Evolutionary conservation across 208 protist species (phyloP).

Genomic region (Trypanosoma vivax): DNA sequence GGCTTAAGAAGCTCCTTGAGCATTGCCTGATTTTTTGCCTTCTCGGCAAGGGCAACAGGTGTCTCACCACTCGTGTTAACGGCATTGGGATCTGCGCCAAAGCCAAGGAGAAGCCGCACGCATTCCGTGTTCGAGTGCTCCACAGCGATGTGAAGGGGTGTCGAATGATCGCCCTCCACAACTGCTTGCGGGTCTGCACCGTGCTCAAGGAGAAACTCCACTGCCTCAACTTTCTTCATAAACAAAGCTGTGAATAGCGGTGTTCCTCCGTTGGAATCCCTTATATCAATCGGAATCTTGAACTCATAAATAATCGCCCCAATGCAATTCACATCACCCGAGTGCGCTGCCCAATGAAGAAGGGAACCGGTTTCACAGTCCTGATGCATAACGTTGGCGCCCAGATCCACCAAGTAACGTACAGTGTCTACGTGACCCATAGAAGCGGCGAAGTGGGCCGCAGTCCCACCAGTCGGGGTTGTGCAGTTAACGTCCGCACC

Average conservation of each 20-base stretch:
- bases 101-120: constrained; percentile 57
- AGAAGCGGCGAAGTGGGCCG: constrained; percentile 71
- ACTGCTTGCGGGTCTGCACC: constrained; percentile 51
- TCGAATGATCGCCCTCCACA: constrained; percentile 62
- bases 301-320: constrained; percentile 78
- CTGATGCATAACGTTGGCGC: constrained; percentile 37
- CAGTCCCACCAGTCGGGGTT: constrained; percentile 50
- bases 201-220: constrained; percentile 85
- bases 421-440: constrained; percentile 73
- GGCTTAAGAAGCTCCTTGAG: constrained; percentile 70
- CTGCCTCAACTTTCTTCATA: constrained; percentile 67
- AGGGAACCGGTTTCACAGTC: constrained; percentile 62
- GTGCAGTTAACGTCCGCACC: constrained; percentile 66
- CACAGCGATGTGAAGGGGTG: constrained; percentile 81
- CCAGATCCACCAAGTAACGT: constrained; percentile 50
- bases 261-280: constrained; percentile 76
- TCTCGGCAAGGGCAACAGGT: constrained; percentile 46
- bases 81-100: constrained; percentile 50
- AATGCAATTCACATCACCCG: constrained; percentile 60
- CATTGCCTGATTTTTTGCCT: constrained; percentile 25
- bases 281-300: constrained; percentile 57
- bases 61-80: constrained; percentile 63
- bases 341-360: constrained; percentile 86
- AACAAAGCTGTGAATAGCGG: constrained; percentile 82
- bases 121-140: constrained; percentile 68